These are phyloP conservation scores for Thelephora terrestris DNA, from an alignment of 1,284 basidiomycete species.

Conservation along the genomic window DNA sequence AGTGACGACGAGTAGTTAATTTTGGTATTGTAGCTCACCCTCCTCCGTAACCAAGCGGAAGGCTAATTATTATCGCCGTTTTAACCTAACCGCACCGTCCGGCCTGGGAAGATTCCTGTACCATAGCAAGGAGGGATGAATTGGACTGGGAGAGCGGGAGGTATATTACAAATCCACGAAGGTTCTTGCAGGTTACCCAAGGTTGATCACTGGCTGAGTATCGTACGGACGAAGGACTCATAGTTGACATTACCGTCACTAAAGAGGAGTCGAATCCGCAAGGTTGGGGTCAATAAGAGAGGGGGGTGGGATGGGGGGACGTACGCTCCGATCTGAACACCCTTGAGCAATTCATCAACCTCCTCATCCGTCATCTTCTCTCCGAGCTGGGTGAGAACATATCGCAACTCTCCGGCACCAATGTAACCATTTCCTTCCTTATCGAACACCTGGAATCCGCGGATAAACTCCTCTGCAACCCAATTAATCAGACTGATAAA, in stretches of 20 bases:
- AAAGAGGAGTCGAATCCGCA: slow-evolving; percentile 2
- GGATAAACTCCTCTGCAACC: slow-evolving; percentile 88
- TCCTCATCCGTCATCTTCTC: slow-evolving; percentile 98
- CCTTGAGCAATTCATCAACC: slow-evolving; percentile 96
- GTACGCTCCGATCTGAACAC: slow-evolving; percentile 79
- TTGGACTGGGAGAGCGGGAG: too few relatives aligned
- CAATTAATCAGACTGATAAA: neutral
- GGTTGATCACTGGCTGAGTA: slow-evolving; percentile 60
- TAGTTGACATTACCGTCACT: slow-evolving; percentile 98
- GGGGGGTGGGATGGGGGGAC: slow-evolving; percentile 22
- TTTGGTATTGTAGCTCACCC: too few relatives aligned
- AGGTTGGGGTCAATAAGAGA: neutral
- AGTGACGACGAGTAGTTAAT: neutral
- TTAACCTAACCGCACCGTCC: too few relatives aligned
- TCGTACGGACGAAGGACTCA: slow-evolving; percentile 90
- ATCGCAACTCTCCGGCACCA: slow-evolving; percentile 85
- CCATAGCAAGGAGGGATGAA: too few relatives aligned
- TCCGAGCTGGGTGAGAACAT: slow-evolving; percentile 91
- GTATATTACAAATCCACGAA: too few relatives aligned
- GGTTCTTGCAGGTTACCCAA: neutral
- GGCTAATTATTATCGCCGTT: too few relatives aligned
- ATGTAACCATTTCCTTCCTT: slow-evolving; percentile 98
- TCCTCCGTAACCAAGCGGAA: too few relatives aligned
- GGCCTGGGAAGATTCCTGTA: too few relatives aligned
- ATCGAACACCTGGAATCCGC: slow-evolving; percentile 98